These are phyloP conservation scores for Metschnikowia koreensis DNA, from an alignment of 805 yeast species.

Conservation along the genomic window DNA sequence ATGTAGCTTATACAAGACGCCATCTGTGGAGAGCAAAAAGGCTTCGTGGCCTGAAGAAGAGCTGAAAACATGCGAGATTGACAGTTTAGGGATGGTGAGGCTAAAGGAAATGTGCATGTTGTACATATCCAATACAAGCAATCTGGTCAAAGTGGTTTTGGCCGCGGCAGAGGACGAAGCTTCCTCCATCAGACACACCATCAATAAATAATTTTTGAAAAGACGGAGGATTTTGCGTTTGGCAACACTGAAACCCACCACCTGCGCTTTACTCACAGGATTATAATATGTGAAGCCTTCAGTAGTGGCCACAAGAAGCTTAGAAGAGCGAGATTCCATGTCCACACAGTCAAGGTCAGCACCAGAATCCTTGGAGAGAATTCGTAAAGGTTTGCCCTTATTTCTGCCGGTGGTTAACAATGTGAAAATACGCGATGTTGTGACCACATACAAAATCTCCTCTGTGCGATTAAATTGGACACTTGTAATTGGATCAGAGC, in stretches of 20 bases:
- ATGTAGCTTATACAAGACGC: slow-evolving; percentile 62
- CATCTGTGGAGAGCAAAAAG: slow-evolving; percentile 69
- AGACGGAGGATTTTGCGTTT: slow-evolving; percentile 52
- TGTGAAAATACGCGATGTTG: slow-evolving; percentile 69
- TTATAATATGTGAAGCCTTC: slow-evolving; percentile 66
- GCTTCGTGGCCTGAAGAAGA: slow-evolving; percentile 49
- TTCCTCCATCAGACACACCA: slow-evolving; percentile 49
- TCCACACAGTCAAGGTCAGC: slow-evolving; percentile 50
- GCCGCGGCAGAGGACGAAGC: slow-evolving; percentile 14
- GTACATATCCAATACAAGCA: slow-evolving; percentile 65
- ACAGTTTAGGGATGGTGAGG: slow-evolving; percentile 58
- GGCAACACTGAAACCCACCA: slow-evolving; percentile 54
- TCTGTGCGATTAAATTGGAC: slow-evolving; percentile 57
- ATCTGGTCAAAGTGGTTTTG: slow-evolving; percentile 44
- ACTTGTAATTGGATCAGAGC: slow-evolving; percentile 79
- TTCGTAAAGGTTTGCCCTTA: slow-evolving; percentile 55
- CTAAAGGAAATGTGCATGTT: slow-evolving; percentile 71
- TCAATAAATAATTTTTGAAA: slow-evolving; percentile 51
- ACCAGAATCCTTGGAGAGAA: slow-evolving; percentile 48
- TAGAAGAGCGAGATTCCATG: slow-evolving; percentile 40
- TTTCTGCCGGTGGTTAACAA: slow-evolving; percentile 78
- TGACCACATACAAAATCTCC: slow-evolving; percentile 60
- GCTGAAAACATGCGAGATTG: slow-evolving; percentile 57
- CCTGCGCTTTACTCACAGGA: slow-evolving; percentile 50
- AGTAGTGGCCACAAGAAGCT: slow-evolving; percentile 62